Conservation (phyloP, 2,329 filamentous ascomycete species). For the Colletotrichum neosansevieriae region DNA sequence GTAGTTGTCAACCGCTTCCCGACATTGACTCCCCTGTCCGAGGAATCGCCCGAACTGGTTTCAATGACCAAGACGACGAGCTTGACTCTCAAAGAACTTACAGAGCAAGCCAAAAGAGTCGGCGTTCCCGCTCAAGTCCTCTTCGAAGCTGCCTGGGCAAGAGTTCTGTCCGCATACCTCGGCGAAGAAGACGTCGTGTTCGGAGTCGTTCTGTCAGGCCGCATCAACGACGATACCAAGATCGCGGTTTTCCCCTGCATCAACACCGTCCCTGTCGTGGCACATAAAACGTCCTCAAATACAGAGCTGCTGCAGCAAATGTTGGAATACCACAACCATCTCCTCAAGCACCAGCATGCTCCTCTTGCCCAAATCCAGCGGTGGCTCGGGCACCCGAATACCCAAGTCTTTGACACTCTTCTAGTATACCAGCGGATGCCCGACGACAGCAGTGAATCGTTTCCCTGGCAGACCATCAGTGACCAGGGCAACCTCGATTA, state of each 20-base stretch:
- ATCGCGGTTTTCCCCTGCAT: conserved; percentile 81
- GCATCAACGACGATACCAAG: conserved; percentile 71
- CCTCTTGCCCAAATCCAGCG: conserved; percentile 79
- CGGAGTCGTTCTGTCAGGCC: conserved; percentile 83
- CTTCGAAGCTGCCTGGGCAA: conserved; percentile 83
- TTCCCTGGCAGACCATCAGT: conserved; percentile 70
- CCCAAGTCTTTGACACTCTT: conserved; percentile 83
- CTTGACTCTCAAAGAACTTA: conserved; percentile 60
- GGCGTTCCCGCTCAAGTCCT: conserved; percentile 82
- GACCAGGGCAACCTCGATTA: conserved; percentile 83
- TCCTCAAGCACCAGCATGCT: conserved; percentile 78
- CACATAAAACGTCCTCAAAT: conserved; percentile 67
- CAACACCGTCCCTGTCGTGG: conserved; percentile 80
- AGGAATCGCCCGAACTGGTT: conserved; percentile 41
- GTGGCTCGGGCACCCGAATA: conserved; percentile 74
- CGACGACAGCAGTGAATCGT: conserved; percentile 41
- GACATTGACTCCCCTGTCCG: conserved; percentile 73
- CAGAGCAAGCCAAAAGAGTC: conserved; percentile 64
- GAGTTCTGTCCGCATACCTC: conserved; percentile 79
- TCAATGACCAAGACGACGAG: background rate
- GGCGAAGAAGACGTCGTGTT: conserved; percentile 82
- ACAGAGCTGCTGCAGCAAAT: conserved; percentile 69
- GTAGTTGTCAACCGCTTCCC: conserved; percentile 79
- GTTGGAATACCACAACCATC: conserved; percentile 72
- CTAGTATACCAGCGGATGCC: conserved; percentile 81